Percentiles rank a stretch among this genome's conserved stretches.
Conservation (phyloP, 1,284 basidiomycete genomes). For the Trametes pubescens region DNA sequence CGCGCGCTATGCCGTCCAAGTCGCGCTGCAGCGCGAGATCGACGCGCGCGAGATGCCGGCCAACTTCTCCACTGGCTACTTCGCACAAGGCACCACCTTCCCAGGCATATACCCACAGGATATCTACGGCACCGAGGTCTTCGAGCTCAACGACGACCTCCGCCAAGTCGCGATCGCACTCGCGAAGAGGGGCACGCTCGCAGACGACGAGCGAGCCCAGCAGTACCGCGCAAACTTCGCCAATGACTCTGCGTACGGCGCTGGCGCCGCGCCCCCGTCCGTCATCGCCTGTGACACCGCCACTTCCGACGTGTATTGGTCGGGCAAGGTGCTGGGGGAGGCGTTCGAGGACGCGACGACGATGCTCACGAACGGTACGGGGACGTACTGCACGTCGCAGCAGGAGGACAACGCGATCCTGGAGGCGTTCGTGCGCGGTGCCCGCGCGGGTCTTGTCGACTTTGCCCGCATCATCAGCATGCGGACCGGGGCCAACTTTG, state of each 20-base stretch:
- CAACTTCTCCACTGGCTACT: slow-evolving; percentile 53
- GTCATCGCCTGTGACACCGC: no score
- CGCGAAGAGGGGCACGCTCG: slow-evolving; percentile 45
- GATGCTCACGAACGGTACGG: no score
- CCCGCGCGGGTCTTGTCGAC: no score
- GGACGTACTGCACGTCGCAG: slow-evolving; percentile 53
- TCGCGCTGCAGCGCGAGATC: slow-evolving; percentile 55
- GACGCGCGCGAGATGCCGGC: slow-evolving; percentile 53
- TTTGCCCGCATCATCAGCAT: slow-evolving; percentile 55
- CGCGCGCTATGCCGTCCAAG: slow-evolving; percentile 54
- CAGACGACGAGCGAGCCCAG: slow-evolving; percentile 46
- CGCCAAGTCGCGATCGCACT: slow-evolving; percentile 46
- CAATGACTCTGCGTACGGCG: slow-evolving; percentile 30
- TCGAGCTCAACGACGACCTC: no score
- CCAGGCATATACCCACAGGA: slow-evolving; percentile 44
- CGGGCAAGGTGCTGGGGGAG: no score
- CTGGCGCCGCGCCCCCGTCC: slow-evolving; percentile 44
- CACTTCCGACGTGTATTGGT: no score
- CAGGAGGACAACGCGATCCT: slow-evolving; percentile 62
- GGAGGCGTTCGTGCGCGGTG: slow-evolving; percentile 51
- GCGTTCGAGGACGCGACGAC: no score
- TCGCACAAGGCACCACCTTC: slow-evolving; percentile 44
- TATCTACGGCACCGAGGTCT: slow-evolving; percentile 59
- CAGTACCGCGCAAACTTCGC: slow-evolving; percentile 48
- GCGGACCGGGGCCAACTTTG: no score